phyloP scores from a whole-genome alignment of 2,329 filamentous ascomycete genomes.

The Fusarium chlamydosporum region DNA sequence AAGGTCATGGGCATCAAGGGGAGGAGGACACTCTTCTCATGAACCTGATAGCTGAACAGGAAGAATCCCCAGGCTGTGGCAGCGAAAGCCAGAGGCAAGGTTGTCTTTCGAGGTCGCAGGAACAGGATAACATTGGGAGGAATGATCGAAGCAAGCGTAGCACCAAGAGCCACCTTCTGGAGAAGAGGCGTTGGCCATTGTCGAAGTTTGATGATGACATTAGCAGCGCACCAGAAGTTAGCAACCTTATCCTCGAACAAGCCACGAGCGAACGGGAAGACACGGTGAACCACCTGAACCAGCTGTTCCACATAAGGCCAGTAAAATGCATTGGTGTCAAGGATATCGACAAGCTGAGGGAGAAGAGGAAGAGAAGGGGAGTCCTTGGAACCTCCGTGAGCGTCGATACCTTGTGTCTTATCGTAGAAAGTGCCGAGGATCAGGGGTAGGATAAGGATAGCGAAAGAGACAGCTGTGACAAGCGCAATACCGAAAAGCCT shows the following conservation, averaged over 20 bases:
- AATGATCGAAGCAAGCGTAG: conserved; percentile 82
- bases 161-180: conserved; percentile 79
- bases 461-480: conserved; percentile 80
- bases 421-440: conserved; percentile 80
- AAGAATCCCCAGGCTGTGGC: conserved; percentile 97
- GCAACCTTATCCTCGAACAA: conserved; percentile 99
- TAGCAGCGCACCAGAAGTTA: conserved; percentile 96
- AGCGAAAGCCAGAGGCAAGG: conserved; percentile 85
- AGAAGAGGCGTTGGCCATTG: conserved; percentile 78
- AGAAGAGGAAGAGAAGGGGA: conserved; percentile 74
- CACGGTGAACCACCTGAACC: conserved; percentile 86
- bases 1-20: conserved; percentile 95
- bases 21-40: conserved; percentile 96
- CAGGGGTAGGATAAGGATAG: conserved; percentile 80
- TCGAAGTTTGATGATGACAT: conserved; percentile 89
- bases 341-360: conserved; percentile 67
- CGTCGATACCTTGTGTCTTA: conserved; percentile 72
- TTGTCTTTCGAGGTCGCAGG: conserved; percentile 79
- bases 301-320: conserved; percentile 84
- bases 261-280: conserved; percentile 96
- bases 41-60: conserved; percentile 96
- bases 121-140: conserved; percentile 86
- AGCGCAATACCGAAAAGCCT: conserved; percentile 82
- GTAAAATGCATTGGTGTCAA: conserved; percentile 76
- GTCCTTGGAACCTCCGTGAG: conserved; percentile 69